Percentiles rank a stretch among this genome's conserved stretches.
phyloP scores from a whole-genome alignment of 2,329 filamentous ascomycete genomes.

The Hypoxylon sp. region DNA sequence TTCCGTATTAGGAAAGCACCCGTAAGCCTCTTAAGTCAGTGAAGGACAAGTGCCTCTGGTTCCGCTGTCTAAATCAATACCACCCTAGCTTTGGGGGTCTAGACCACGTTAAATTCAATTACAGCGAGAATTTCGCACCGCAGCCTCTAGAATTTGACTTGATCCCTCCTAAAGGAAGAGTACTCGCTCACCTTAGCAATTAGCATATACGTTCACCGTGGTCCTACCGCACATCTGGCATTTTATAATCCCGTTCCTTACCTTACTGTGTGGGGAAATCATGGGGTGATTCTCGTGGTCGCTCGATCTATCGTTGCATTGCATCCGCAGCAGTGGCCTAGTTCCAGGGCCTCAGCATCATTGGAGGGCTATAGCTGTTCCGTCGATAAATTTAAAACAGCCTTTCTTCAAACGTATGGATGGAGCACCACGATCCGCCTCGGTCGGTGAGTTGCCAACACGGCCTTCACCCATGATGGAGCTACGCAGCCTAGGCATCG shows the following conservation, averaged over 20 bases:
- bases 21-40: constrained; percentile 24
- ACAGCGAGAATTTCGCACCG: constrained; percentile 1
- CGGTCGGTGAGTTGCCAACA: constrained; percentile 19
- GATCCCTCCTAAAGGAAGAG: background rate
- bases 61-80: constrained; percentile 13
- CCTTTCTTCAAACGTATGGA: constrained; percentile 33
- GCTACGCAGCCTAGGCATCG: constrained; percentile 2
- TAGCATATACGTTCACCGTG: background rate
- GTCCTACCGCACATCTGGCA: constrained; percentile 9
- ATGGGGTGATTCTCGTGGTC: constrained; percentile 23
- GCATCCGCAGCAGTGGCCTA: constrained; percentile 18
- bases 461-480: constrained; percentile 12
- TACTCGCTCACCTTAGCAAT: background rate
- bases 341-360: constrained; percentile 17
- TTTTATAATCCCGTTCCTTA: constrained; percentile 35
- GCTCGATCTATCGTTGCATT: constrained; percentile 38
- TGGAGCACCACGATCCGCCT: constrained; percentile 44
- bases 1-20: constrained; percentile 34
- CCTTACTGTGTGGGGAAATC: constrained; percentile 36
- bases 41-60: constrained; percentile 1
- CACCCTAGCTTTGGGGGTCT: constrained; percentile 4
- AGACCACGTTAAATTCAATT: constrained; percentile 4
- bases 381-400: constrained; percentile 13
- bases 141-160: background rate
- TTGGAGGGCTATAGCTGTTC: constrained; percentile 19